A percentile compares a stretch with the other conserved stretches of the same genome.
phyloP scores from a whole-genome alignment of 495 filamentous ascomycete genomes.

The Annulohypoxylon maeteangense region DNA sequence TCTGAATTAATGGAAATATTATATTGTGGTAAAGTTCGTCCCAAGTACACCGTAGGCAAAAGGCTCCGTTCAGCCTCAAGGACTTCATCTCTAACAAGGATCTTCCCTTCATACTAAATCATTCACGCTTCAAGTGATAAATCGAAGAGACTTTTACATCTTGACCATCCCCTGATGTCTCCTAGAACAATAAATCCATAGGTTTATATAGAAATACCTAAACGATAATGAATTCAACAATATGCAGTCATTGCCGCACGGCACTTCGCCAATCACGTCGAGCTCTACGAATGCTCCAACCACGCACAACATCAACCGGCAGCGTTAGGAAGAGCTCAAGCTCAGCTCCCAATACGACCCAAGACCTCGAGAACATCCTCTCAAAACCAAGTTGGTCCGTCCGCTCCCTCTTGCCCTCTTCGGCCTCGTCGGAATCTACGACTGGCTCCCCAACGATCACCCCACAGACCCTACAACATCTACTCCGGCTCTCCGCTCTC shows the following conservation, averaged over 20 bases:
- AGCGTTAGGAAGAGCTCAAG: conserved; percentile 14
- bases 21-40: conserved; percentile 4
- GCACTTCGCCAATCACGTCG: conserved; percentile 30
- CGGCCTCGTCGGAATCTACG: conserved; percentile 46
- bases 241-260: conserved; percentile 36
- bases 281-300: conserved; percentile 30
- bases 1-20: not conserved
- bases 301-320: conserved; percentile 27
- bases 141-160: not conserved
- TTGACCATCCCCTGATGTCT: not conserved
- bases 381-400: conserved; percentile 87
- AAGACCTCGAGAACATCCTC: conserved; percentile 59
- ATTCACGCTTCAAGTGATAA: not conserved
- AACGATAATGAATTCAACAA: conserved; percentile 38
- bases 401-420: conserved; percentile 72
- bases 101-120: conserved; percentile 11
- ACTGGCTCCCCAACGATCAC: conserved; percentile 60
- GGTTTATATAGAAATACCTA: not conserved
- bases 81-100: conserved; percentile 27
- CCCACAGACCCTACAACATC: conserved; percentile 71
- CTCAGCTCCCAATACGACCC: conserved; percentile 1
- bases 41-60: conserved; percentile 1
- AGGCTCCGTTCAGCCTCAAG: conserved; percentile 33
- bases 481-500: conserved; percentile 90
- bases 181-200: not conserved